Conservation (phyloP, 257 asterid species). For the Lantana camara region DNA sequence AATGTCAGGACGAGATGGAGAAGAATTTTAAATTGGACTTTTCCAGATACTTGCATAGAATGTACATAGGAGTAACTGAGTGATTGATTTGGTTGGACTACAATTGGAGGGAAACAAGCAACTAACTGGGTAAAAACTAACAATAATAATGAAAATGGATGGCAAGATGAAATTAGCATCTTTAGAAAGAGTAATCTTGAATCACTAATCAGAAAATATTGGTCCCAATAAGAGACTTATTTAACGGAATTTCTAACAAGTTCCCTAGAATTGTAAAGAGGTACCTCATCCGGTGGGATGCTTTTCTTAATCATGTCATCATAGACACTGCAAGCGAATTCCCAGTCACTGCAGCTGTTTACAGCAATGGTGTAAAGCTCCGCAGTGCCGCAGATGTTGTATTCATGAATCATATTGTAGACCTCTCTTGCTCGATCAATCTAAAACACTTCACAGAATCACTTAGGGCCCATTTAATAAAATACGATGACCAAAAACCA, state of each 20-base stretch:
- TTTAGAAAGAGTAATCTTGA: slow-evolving; percentile 8
- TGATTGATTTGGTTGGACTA: neutral
- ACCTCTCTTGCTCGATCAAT: slow-evolving; percentile 83
- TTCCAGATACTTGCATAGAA: slow-evolving; percentile 4
- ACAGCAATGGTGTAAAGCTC: slow-evolving; percentile 97
- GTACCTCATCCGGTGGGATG: slow-evolving; percentile 94
- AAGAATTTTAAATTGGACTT: neutral
- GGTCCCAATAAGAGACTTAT: slow-evolving; percentile 7
- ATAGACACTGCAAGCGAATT: slow-evolving; percentile 77
- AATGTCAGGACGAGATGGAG: no score
- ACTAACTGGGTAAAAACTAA: neutral
- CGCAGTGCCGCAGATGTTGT: slow-evolving; percentile 82
- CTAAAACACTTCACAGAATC: slow-evolving; percentile 41
- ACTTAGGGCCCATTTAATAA: no score
- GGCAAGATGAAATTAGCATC: slow-evolving; percentile 1
- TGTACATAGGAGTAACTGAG: neutral
- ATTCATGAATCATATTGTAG: slow-evolving; percentile 77
- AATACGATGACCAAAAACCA: slow-evolving; percentile 18
- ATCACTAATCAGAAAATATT: slow-evolving; percentile 15
- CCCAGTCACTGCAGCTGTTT: slow-evolving; percentile 98
- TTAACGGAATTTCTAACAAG: slow-evolving; percentile 19
- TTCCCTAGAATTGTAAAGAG: slow-evolving; percentile 13
- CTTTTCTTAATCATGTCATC: slow-evolving; percentile 84
- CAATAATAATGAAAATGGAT: slow-evolving; percentile 15
- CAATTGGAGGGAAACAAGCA: slow-evolving; percentile 5